phyloP scores from a whole-genome alignment of 176 grass and related monocot species.

The Juncus inflexus region DNA sequence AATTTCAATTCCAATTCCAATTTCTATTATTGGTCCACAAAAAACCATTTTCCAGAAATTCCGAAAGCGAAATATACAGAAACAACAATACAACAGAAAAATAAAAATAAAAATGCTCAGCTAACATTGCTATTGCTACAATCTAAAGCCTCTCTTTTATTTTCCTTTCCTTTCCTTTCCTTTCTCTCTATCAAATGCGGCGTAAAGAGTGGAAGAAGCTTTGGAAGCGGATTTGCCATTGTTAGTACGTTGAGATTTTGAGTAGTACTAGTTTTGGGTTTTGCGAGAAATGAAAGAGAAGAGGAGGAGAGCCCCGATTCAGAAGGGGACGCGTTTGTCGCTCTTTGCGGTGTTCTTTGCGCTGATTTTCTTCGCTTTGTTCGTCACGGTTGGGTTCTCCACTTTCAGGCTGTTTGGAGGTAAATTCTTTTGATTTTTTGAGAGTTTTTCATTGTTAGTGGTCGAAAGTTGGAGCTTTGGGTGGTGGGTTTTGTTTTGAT shows the following conservation, averaged over 20 bases:
- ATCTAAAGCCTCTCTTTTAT: constrained; percentile 12
- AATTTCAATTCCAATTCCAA: not conserved
- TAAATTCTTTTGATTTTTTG: not conserved
- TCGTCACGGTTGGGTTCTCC: constrained; percentile 8
- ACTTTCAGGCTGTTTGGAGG: constrained; percentile 15
- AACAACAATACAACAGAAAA: not conserved
- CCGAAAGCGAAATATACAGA: not conserved
- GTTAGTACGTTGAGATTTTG: not conserved
- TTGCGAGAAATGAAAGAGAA: constrained; percentile 31
- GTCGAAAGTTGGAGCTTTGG: not conserved
- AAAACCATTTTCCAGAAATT: not conserved
- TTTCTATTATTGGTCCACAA: not conserved
- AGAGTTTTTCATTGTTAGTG: not conserved
- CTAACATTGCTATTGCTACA: constrained; percentile 4
- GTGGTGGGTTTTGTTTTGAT: not conserved
- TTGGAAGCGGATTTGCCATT: not conserved
- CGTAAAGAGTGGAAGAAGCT: constrained; percentile 11
- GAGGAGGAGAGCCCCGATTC: constrained; percentile 10
- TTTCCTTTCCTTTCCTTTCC: not conserved
- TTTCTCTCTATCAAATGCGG: constrained; percentile 2
- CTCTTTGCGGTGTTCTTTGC: constrained; percentile 20
- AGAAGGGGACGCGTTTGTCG: not conserved
- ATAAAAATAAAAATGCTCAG: not conserved
- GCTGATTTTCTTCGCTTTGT: constrained; percentile 11
- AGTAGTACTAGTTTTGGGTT: not conserved